Evolutionary conservation across 139 green algal species (phyloP), one percentile per base, ranked within the genome.

Genomic region (Chlorella vulgaris): DNA sequence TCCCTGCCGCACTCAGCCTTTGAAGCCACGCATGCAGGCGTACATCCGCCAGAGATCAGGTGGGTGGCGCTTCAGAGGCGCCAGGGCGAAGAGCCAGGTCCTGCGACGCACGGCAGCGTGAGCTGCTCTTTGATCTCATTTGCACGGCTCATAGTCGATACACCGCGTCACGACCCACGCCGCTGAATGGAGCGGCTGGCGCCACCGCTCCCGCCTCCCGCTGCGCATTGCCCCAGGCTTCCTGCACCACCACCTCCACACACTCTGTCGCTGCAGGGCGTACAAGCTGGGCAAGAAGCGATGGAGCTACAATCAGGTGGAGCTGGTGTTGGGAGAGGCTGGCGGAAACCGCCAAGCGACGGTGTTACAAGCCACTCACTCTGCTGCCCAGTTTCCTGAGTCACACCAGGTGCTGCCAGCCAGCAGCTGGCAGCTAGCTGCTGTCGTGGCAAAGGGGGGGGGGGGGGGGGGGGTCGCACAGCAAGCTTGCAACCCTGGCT

Each of bases 261-360:
- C n/a, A n/a, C n/a, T n/a, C n/a, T n/a, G n/a, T n/a, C n/a, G n/a
- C n/a, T 65, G 21, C 82, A 88, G 74, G 60, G 81, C 83, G 2
- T 94, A 93, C 76, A 94, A 94, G 80, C 88, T 94, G 43, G 90
- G 89, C 18, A 93, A 92, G 70, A 38, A 70, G 69, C 86, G 92
- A 6, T 94, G 87, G 78, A 86, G 76, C 3, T 94, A 94, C 84
- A 94, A 93, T 80, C 85, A 93, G 69, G 75, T 87, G 28, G 84
- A 91, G 65, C 69, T 93, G 36, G 3, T 81, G 35, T 40, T 91
- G 24, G 18, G 39, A 2, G 69, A 88, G n/a, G 66, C 76, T 2
- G 79, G 61, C 19, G 77, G 68, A n/a, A 62, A 43, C 6, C 61
- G 53, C 5, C n/a, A 51, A 31, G 62, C 82, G 7, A 31, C 5